A percentile compares a stretch with the other conserved stretches of the same genome.
Evolutionary conservation across 768 basidiomycete genomes (phyloP).

Genomic region (Rhizopogon salebrosus): DNA sequence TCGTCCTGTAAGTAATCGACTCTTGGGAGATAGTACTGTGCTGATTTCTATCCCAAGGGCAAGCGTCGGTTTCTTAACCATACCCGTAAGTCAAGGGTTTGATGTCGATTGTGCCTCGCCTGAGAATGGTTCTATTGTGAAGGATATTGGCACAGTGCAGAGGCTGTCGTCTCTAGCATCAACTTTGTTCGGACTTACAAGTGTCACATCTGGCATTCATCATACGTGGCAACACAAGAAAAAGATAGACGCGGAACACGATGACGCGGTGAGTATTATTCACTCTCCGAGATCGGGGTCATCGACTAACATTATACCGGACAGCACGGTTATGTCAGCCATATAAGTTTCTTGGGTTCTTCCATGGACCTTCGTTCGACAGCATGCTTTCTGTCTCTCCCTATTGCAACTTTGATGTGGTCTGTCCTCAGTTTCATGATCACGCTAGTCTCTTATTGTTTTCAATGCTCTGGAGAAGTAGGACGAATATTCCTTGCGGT

Average conservation of each 20-base stretch:
- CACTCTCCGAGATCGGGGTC: too few species aligned
- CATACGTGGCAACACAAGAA: conserved; percentile 14
- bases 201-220: conserved; percentile 9
- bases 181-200: conserved; percentile 12
- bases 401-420: too few species aligned
- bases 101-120: neutral
- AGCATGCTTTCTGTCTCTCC: too few species aligned
- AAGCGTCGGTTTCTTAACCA: neutral
- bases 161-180: conserved; percentile 10
- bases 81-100: neutral
- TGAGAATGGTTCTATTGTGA: neutral
- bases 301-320: too few species aligned
- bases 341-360: too few species aligned
- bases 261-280: conserved; percentile 15
- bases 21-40: neutral
- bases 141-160: conserved; percentile 2
- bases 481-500: too few species aligned
- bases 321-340: too few species aligned
- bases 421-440: too few species aligned
- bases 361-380: too few species aligned
- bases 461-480: too few species aligned
- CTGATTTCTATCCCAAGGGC: neutral
- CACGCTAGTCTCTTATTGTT: too few species aligned
- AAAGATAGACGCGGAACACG: conserved; percentile 7
- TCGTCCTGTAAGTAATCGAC: neutral